Percentiles rank a stretch among this genome's conserved stretches.
Evolutionary conservation across 2,329 filamentous ascomycete species (phyloP).

Genomic region (Colletotrichum sp.): DNA sequence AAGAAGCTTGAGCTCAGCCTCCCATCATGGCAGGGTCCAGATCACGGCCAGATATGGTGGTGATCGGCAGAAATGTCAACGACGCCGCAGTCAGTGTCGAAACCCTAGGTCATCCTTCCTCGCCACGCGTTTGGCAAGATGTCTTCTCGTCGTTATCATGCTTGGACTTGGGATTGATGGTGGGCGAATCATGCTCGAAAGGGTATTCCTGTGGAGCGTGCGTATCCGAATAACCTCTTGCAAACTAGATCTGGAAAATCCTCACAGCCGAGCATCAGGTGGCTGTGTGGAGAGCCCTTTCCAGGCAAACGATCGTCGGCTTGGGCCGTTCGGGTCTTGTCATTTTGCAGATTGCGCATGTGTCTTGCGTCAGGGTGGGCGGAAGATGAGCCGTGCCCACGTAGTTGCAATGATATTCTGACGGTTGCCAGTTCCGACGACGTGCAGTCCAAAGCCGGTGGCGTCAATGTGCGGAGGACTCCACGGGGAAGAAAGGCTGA

Average conservation of each 20-base stretch:
- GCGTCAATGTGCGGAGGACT: not conserved
- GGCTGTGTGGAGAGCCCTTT: not conserved
- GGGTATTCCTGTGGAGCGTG: not conserved
- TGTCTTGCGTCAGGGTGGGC: not conserved
- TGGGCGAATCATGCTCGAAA: not conserved
- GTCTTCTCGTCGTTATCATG: not conserved
- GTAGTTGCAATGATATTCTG: not conserved
- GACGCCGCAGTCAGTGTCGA: not conserved
- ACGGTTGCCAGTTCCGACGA: not conserved
- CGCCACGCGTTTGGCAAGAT: not conserved
- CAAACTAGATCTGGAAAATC: not conserved
- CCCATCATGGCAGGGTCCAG: conserved; percentile 3
- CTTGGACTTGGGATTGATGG: not conserved
- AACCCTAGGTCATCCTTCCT: not conserved
- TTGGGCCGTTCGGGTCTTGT: not conserved
- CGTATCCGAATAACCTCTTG: not conserved
- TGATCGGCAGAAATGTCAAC: not conserved
- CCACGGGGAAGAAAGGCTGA: not conserved
- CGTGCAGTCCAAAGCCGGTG: not conserved
- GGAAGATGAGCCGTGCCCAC: not conserved
- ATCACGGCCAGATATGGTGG: not conserved
- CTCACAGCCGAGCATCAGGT: not conserved
- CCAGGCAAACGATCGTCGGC: not conserved
- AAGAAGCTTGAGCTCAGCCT: conserved; percentile 20
- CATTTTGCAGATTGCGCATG: not conserved